Evolutionary conservation across 805 yeast species (phyloP).

Genomic region (Ogataea nakhonphanomensis): DNA sequence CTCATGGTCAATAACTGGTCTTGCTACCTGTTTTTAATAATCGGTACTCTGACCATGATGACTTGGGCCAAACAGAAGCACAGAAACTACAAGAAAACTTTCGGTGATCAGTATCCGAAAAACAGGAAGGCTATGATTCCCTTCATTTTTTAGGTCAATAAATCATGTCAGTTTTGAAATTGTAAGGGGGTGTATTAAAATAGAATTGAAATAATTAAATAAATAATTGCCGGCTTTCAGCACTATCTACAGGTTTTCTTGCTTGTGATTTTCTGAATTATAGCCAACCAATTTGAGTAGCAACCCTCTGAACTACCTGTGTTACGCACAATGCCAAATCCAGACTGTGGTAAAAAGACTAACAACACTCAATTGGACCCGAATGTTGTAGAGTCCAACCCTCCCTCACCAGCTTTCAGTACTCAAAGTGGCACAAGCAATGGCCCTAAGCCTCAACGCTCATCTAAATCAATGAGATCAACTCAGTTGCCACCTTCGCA

Average conservation of each 20-base stretch:
- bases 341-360: constrained; percentile 6
- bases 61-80: constrained; percentile 91
- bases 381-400: constrained; percentile 3
- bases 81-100: constrained; percentile 57
- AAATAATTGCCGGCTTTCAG: too few relatives aligned
- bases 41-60: constrained; percentile 81
- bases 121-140: constrained; percentile 81
- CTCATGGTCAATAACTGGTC: constrained; percentile 75
- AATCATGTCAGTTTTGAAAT: constrained; percentile 2
- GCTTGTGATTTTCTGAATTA: too few relatives aligned
- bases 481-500: constrained; percentile 26
- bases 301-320: too few relatives aligned
- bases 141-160: constrained; percentile 45
- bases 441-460: constrained; percentile 11
- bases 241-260: too few relatives aligned
- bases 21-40: constrained; percentile 63
- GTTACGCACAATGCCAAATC: constrained; percentile 9
- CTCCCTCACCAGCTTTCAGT: constrained; percentile 12
- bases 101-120: constrained; percentile 76
- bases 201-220: not conserved
- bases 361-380: not conserved
- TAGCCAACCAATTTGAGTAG: too few relatives aligned
- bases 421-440: constrained; percentile 12
- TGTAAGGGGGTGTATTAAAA: constrained; percentile 1
- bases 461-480: constrained; percentile 15